Percentiles rank a stretch among this genome's conserved stretches.
Conservation (phyloP, 805 yeast genomes). For the Gaillardinia entomophila region DNA sequence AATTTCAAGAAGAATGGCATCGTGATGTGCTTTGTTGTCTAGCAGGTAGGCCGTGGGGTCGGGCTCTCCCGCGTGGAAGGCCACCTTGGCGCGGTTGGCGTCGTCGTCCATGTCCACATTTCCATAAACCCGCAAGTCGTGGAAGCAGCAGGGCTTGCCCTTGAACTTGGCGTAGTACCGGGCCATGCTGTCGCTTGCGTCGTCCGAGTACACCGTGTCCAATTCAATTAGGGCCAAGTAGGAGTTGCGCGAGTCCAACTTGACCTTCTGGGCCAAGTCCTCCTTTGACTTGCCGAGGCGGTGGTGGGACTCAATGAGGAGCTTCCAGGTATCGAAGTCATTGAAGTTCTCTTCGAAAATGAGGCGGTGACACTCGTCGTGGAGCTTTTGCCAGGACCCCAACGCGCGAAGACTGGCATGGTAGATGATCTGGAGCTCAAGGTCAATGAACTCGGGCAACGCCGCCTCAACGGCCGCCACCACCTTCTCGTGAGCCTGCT, state of each 20-base stretch:
- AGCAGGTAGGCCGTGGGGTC: background rate
- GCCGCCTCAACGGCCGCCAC: constrained; percentile 18
- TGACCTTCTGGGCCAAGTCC: constrained; percentile 20
- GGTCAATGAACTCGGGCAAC: constrained; percentile 39
- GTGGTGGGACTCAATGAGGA: constrained; percentile 41
- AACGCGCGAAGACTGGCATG: constrained; percentile 40
- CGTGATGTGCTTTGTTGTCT: background rate
- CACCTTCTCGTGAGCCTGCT: constrained; percentile 27
- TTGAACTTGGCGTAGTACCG: constrained; percentile 43
- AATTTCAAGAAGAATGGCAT: background rate
- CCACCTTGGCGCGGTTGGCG: background rate
- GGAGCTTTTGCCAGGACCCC: constrained; percentile 41
- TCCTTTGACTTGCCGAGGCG: constrained; percentile 27
- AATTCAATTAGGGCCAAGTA: constrained; percentile 48
- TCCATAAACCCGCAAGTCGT: constrained; percentile 45
- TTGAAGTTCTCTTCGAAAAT: constrained; percentile 50
- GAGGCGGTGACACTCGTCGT: constrained; percentile 30
- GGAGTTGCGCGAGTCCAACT: constrained; percentile 47
- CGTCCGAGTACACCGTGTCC: constrained; percentile 17
- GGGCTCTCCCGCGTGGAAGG: background rate
- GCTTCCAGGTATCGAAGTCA: constrained; percentile 74
- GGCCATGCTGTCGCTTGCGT: constrained; percentile 21
- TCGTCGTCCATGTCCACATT: background rate
- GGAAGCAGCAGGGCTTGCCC: constrained; percentile 58
- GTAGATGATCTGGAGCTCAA: constrained; percentile 57